phyloP scores from a whole-genome alignment of 2,329 filamentous ascomycete genomes.

The Knufia petricola region DNA sequence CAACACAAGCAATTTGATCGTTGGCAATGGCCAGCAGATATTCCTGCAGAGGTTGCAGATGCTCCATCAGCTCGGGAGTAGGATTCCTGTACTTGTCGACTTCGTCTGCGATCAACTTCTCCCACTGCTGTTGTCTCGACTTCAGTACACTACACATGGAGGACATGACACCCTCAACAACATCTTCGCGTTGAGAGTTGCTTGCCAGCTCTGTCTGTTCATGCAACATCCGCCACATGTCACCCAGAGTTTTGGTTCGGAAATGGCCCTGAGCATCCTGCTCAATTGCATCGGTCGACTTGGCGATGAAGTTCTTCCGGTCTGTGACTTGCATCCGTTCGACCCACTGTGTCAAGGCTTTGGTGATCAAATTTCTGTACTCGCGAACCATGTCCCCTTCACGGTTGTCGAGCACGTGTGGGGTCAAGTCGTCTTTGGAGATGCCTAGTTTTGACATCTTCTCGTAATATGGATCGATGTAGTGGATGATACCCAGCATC shows the following conservation, averaged over 20 bases:
- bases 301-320: constrained; percentile 66
- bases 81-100: constrained; percentile 58
- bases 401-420: constrained; percentile 82
- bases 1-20: constrained; percentile 96
- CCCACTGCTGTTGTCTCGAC: constrained; percentile 73
- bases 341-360: constrained; percentile 95
- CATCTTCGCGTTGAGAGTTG: constrained; percentile 75
- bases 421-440: constrained; percentile 62
- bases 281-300: constrained; percentile 71
- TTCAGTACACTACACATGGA: constrained; percentile 88
- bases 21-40: constrained; percentile 97
- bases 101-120: constrained; percentile 80
- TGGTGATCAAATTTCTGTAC: constrained; percentile 90
- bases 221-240: constrained; percentile 94
- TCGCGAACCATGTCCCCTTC: constrained; percentile 85
- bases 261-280: constrained; percentile 83
- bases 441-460: constrained; percentile 91
- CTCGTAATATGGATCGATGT: constrained; percentile 89
- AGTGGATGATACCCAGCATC: constrained; percentile 84
- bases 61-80: constrained; percentile 46
- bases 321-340: constrained; percentile 81
- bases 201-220: constrained; percentile 82
- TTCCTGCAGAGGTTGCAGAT: constrained; percentile 65
- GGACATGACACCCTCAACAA: constrained; percentile 90
- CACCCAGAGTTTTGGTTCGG: constrained; percentile 80